Base-by-base conservation (phyloP, 208 protist species). In the Wallacemonas sp. region DNA sequence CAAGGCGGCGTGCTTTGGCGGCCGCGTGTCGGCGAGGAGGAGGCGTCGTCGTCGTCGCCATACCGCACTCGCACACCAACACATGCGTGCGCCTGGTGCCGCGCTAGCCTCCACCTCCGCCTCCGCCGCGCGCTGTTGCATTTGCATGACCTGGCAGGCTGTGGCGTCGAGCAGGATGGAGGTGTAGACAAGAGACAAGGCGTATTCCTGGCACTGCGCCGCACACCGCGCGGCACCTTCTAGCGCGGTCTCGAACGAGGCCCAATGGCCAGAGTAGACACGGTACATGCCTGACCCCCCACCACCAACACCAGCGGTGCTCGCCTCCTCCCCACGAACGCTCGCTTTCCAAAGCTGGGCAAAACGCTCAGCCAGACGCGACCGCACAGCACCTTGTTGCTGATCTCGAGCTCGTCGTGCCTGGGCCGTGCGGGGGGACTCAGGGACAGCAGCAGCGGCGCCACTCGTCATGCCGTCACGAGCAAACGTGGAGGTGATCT, bases 31-130 rank as follows among this genome's bases (percentile, higher is more conserved):
- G n/a, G n/a, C n/a, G n/a, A n/a, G n/a, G n/a, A 42, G 36, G 9
- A 42, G 36, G 36, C 46, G 46, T 54, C 6, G 46, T 54, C 22
- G 51, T 38, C 14, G 26, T 58, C 51, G 51, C 51, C 51, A 58
- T 3, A 58, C 51, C 5, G 51, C 51, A 38, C 51, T 58, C 12
- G 51, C 4, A 19, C 51, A 58, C 28, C 9, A 5, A 19, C 51
- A 58, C 51, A 39, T 4, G 6, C 51, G 51, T n/a, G n/a, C n/a
- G n/a, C n/a, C n/a, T n/a, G n/a, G n/a, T n/a, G n/a, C n/a, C n/a
- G n/a, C n/a, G n/a, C n/a, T n/a, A n/a, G 8, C 15, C 19, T 11
- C 15, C 5, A n/a, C 24, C 9, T 9, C 3, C 51, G 51, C 15
- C 51, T 3, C 51, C 2, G 28, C 8, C 28, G 51, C 26, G 15